A percentile compares a stretch with the other conserved stretches of the same genome.
Evolutionary conservation across 1,284 basidiomycete species (phyloP).

Genomic region (Ceraceosorus guamensis): DNA sequence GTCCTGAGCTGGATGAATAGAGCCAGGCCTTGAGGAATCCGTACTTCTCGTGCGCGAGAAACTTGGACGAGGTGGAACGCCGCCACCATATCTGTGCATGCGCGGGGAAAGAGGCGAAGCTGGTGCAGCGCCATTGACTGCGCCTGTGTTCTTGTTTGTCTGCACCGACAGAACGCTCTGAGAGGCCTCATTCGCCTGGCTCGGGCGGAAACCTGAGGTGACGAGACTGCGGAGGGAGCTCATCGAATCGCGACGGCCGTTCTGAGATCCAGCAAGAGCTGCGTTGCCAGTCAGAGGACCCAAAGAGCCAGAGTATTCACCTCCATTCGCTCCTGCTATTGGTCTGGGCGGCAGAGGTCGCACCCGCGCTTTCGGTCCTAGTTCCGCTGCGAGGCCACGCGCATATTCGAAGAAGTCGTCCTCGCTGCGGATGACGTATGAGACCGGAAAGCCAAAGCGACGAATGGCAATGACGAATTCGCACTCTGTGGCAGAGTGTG

Average conservation of each 20-base stretch:
- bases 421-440: constrained; percentile 42
- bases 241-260: neutral
- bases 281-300: neutral
- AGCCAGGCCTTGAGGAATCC: too few species aligned
- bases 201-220: too few species aligned
- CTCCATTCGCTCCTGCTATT: neutral
- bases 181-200: too few species aligned
- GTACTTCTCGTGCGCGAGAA: too few species aligned
- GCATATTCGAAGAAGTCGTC: constrained; percentile 39
- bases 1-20: too few species aligned
- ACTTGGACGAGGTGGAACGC: too few species aligned
- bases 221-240: too few species aligned
- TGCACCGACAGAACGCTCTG: too few species aligned
- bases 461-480: constrained; percentile 39
- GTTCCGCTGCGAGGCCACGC: constrained; percentile 29
- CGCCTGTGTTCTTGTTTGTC: too few species aligned
- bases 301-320: neutral
- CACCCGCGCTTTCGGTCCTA: constrained; percentile 30
- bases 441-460: constrained; percentile 32
- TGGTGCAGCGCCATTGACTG: neutral
- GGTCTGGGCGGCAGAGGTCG: constrained; percentile 30
- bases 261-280: too few species aligned
- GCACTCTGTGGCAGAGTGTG: constrained; percentile 17
- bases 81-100: neutral
- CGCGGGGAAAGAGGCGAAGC: neutral